These are phyloP conservation scores for Botryotinia globosa DNA, from an alignment of 2,329 filamentous ascomycete species.

Conservation along the genomic window DNA sequence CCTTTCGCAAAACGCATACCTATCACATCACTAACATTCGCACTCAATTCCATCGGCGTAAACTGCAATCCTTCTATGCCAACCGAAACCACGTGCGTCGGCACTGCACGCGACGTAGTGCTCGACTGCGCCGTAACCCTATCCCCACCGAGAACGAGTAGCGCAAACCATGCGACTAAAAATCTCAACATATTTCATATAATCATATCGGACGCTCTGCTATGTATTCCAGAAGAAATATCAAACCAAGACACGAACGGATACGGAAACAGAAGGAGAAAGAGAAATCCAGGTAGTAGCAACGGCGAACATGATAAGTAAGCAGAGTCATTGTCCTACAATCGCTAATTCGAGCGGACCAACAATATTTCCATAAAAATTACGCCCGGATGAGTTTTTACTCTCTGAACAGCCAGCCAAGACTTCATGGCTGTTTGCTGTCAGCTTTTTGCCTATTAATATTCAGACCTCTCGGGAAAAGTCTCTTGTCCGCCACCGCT, in stretches of 20 bases:
- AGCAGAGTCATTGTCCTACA: conserved; percentile 12
- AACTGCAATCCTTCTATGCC: conserved; percentile 25
- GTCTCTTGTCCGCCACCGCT: neutral
- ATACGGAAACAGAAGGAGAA: conserved; percentile 1
- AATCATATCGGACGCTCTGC: neutral
- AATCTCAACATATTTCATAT: conserved; percentile 12
- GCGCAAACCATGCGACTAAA: neutral
- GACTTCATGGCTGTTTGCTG: conserved; percentile 11
- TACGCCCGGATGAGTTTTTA: neutral
- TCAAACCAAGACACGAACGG: neutral
- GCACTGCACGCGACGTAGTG: neutral
- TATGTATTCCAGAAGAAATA: neutral
- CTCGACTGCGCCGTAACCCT: conserved; percentile 18
- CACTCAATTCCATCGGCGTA: conserved; percentile 26
- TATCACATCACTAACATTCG: conserved; percentile 31
- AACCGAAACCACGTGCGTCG: conserved; percentile 17
- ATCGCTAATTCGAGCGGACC: conserved; percentile 9
- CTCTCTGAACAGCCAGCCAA: neutral
- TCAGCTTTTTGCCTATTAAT: conserved; percentile 1
- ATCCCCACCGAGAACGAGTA: neutral
- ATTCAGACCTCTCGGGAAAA: neutral
- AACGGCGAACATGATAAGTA: neutral
- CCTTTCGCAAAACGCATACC: conserved; percentile 21
- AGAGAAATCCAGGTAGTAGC: neutral
- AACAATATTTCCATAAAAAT: neutral